These are phyloP conservation scores for Macrocystidia cucumis DNA, from an alignment of 1,284 basidiomycete genomes.

Conservation along the genomic window DNA sequence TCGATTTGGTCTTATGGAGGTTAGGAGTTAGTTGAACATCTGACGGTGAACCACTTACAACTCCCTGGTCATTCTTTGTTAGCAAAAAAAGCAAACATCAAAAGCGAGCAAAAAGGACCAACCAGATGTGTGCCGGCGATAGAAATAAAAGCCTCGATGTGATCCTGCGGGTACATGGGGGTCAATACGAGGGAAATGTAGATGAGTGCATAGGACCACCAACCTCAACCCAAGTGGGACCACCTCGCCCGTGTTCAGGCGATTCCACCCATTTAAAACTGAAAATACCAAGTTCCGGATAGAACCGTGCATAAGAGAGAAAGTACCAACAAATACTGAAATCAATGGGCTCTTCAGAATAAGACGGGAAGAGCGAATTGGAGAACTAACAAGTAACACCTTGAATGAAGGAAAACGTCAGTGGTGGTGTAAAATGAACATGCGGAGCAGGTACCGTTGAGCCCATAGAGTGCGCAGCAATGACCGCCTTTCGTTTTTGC, in stretches of 20 bases:
- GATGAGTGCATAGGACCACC: neutral
- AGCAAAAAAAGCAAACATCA: neutral
- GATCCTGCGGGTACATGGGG: slow-evolving; percentile 36
- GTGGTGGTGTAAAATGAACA: neutral
- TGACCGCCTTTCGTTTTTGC: slow-evolving; percentile 77
- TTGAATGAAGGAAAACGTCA: slow-evolving; percentile 5
- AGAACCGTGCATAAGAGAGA: slow-evolving; percentile 1
- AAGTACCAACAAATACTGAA: slow-evolving; percentile 57
- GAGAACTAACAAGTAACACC: slow-evolving; percentile 12
- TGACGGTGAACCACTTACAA: slow-evolving; percentile 38
- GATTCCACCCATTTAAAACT: slow-evolving; percentile 98
- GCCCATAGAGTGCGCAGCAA: slow-evolving; percentile 90
- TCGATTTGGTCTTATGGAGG: slow-evolving; percentile 72
- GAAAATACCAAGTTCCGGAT: too few relatives aligned
- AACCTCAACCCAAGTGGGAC: slow-evolving; percentile 88
- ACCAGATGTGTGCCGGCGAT: slow-evolving; percentile 88
- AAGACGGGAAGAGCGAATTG: slow-evolving; percentile 1
- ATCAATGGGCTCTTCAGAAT: slow-evolving; percentile 7
- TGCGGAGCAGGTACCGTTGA: slow-evolving; percentile 44
- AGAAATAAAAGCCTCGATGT: slow-evolving; percentile 77
- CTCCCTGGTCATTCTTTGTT: slow-evolving; percentile 38
- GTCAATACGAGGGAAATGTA: slow-evolving; percentile 1
- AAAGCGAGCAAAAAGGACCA: slow-evolving; percentile 14
- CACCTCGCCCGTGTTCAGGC: slow-evolving; percentile 77
- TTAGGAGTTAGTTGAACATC: neutral